Evolutionary conservation across 2,329 filamentous ascomycete species (phyloP).

Genomic region (Aspergillus eucalypticola): DNA sequence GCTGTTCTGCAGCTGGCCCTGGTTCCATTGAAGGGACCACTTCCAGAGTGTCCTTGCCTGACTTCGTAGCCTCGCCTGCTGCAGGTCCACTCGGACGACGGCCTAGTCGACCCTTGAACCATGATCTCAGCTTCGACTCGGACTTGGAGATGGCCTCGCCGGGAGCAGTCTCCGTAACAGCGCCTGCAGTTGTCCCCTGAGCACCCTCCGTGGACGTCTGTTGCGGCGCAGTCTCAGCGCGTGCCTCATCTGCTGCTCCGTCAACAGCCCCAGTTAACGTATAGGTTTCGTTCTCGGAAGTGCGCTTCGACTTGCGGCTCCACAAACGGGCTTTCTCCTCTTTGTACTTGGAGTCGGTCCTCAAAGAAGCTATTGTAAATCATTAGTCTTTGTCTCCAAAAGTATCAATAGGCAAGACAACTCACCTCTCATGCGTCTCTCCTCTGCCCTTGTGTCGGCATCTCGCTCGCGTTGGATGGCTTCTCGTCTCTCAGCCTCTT

Average conservation of each 20-base stretch:
- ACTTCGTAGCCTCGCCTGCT: slow-evolving; percentile 15
- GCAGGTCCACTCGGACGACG: slow-evolving; percentile 30
- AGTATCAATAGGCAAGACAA: not conserved
- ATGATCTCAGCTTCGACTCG: slow-evolving; percentile 38
- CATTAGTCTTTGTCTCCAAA: not conserved
- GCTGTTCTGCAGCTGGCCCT: not conserved
- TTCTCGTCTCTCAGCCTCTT: slow-evolving; percentile 63
- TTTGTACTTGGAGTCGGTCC: slow-evolving; percentile 23
- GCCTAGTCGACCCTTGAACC: slow-evolving; percentile 35
- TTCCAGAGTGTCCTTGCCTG: slow-evolving; percentile 2
- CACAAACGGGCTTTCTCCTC: slow-evolving; percentile 30
- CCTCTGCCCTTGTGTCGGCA: slow-evolving; percentile 36
- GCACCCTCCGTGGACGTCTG: slow-evolving; percentile 7
- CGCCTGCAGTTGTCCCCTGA: slow-evolving; percentile 5
- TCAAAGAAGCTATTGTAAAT: slow-evolving; percentile 17
- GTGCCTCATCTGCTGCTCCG: not conserved
- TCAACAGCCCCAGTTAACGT: slow-evolving; percentile 1
- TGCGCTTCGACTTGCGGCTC: slow-evolving; percentile 30
- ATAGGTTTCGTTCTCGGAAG: slow-evolving; percentile 10
- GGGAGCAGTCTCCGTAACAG: slow-evolving; percentile 8
- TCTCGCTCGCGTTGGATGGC: slow-evolving; percentile 44
- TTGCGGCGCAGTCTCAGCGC: slow-evolving; percentile 5
- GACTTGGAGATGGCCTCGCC: slow-evolving; percentile 12
- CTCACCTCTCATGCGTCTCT: slow-evolving; percentile 33
- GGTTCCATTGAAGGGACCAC: not conserved